A percentile compares a stretch with the other conserved stretches of the same genome.
Evolutionary conservation across 1,139 yeast genomes (phyloP).

Genomic region (Kluyveromyces sp.): DNA sequence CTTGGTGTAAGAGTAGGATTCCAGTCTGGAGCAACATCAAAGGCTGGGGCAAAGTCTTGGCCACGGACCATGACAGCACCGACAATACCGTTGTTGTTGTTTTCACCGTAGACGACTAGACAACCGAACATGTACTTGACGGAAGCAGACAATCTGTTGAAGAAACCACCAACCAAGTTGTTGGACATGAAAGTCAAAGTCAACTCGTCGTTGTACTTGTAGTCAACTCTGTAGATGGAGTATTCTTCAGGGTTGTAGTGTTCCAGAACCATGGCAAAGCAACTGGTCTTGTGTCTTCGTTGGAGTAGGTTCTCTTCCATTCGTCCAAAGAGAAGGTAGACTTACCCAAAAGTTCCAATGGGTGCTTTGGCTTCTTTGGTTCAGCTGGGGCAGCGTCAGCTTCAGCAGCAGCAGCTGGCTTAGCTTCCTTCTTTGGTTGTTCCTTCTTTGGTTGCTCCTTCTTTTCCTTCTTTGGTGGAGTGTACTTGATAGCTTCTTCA

Average conservation of each 20-base stretch:
- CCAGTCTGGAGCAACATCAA: constrained; percentile 99
- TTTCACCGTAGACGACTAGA: constrained; percentile 94
- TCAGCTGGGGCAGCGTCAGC: constrained; percentile 34
- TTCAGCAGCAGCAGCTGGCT: constrained; percentile 25
- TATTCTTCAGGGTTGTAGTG: constrained; percentile 88
- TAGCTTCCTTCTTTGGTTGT: constrained; percentile 27
- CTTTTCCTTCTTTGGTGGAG: constrained; percentile 79
- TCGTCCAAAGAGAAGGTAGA: constrained; percentile 72
- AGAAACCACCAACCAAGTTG: constrained; percentile 97
- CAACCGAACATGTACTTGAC: constrained; percentile 92
- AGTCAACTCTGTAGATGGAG: constrained; percentile 92
- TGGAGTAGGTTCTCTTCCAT: constrained; percentile 96
- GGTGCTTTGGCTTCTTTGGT: constrained; percentile 77
- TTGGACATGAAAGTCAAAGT: constrained; percentile 97
- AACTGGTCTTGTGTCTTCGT: constrained; percentile 90
- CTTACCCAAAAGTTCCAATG: constrained; percentile 76
- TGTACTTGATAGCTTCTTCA: constrained; percentile 57
- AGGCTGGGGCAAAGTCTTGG: constrained; percentile 83
- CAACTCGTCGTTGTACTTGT: constrained; percentile 97
- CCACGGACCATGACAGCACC: constrained; percentile 97
- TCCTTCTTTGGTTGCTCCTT: constrained; percentile 34
- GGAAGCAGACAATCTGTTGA: constrained; percentile 88
- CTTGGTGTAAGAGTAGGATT: constrained; percentile 63
- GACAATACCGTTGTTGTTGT: constrained; percentile 95
- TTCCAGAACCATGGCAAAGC: constrained; percentile 98